Evolutionary conservation across 2,329 filamentous ascomycete genomes (phyloP), one percentile per base, ranked within the genome.

Genomic region (Colletotrichum sp.): DNA sequence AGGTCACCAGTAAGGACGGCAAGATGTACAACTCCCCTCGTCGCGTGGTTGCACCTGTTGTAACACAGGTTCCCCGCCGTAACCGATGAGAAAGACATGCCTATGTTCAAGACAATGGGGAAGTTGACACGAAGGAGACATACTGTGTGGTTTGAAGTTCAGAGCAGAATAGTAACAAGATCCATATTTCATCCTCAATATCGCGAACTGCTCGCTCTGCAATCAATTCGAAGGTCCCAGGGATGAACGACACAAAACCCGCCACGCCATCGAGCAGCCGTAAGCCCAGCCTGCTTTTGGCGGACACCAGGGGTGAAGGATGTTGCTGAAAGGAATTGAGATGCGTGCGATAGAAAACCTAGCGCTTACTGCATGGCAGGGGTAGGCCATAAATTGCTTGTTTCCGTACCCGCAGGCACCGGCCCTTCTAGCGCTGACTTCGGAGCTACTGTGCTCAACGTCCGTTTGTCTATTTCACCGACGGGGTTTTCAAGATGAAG

Each of bases 1-100:
- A 82, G 69, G 49, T 82, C 12, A 77, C 78, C n/a, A 64, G 75
- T 21, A 79, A 67, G 36, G 79, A 84, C 30, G 81, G 81, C 24
- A 78, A 68, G 12, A 76, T 76, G 15, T 80, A 79, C 32, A 57
- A 69, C n/a, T 71, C 73, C 15, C 80, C 81, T 6, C 77, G 77
- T 57, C 75, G 77, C 52, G 78, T 82, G 6, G 79, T 80, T 5
- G 78, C 78, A 18, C 79, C 81, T 0, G 57, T 77, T 24, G 64
- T 77, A 12, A 72, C 77, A 30, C 71, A 52, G 52, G 49, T 78
- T 28, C 73, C 32, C 10, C n/a, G 34, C 44, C 18, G 44, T 44
- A 34, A n/a, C 49, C 28, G 39, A 24, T 59, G 10, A 39, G 16
- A 59, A 26, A 9, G 24, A 4, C 26, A 59, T 21, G 26, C 28